Percentiles rank a stretch among this genome's conserved stretches.
These are phyloP conservation scores for Neofusicoccum laricinum DNA, from an alignment of 2,329 filamentous ascomycete species.

Conservation along the genomic window DNA sequence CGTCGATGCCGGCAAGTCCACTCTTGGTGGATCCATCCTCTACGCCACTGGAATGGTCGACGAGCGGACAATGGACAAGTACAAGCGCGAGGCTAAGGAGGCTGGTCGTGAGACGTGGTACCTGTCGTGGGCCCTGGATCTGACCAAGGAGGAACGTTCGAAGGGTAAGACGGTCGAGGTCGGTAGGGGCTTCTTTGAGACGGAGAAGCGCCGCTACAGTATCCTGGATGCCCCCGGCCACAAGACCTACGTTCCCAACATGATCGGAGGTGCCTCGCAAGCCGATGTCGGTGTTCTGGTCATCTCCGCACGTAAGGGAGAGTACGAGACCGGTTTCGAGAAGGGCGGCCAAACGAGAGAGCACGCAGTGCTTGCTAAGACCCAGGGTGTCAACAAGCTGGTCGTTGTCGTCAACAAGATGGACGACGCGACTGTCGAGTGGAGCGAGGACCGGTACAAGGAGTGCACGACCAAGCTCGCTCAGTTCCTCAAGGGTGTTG, in stretches of 20 bases:
- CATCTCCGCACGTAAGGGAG: conserved; percentile 93
- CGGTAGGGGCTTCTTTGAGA: conserved; percentile 93
- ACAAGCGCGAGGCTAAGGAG: conserved; percentile 95
- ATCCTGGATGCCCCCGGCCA: conserved; percentile 96
- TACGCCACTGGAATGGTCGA: conserved; percentile 99
- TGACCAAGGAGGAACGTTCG: conserved; percentile 92
- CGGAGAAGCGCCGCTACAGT: conserved; percentile 91
- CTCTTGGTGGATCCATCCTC: conserved; percentile 87
- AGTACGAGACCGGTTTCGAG: conserved; percentile 98
- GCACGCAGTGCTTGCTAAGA: conserved; percentile 97
- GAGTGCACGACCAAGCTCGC: conserved; percentile 89
- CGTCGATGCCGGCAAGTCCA: conserved; percentile 98
- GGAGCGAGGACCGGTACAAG: conserved; percentile 88
- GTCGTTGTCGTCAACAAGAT: conserved; percentile 98
- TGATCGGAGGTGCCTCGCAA: conserved; percentile 84
- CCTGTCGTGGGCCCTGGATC: conserved; percentile 94
- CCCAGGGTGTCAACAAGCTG: conserved; percentile 95
- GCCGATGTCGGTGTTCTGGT: conserved; percentile 77
- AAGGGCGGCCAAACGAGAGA: conserved; percentile 95
- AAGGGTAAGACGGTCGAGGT: conserved; percentile 99
- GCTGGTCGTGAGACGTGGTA: conserved; percentile 98
- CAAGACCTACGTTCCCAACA: conserved; percentile 96
- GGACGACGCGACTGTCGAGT: conserved; percentile 95
- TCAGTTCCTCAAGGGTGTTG: conserved; percentile 84
- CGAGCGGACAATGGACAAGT: conserved; percentile 96